A percentile compares a stretch with the other conserved stretches of the same genome.
Evolutionary conservation across 2,329 filamentous ascomycete genomes (phyloP).

Genomic region (Penicillium sp.): DNA sequence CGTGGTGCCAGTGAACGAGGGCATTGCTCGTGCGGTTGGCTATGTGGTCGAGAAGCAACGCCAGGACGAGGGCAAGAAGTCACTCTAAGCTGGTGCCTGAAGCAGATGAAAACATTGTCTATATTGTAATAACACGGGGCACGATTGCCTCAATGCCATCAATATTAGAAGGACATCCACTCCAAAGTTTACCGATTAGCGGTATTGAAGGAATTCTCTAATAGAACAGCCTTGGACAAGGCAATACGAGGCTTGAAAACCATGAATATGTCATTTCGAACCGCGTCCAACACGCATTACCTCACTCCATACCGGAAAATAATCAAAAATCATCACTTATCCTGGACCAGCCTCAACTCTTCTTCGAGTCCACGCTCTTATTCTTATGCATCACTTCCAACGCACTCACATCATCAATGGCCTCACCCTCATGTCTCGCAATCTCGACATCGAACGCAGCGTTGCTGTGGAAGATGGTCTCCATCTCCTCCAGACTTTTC

Average conservation of each 20-base stretch:
- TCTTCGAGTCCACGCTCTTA: constrained; percentile 5
- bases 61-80: constrained; percentile 37
- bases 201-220: too few relatives aligned
- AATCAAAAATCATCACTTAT: constrained; percentile 2
- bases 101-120: constrained; percentile 9
- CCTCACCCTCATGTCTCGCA: constrained; percentile 11
- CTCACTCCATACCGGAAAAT: too few relatives aligned
- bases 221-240: too few relatives aligned
- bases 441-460: constrained; percentile 22
- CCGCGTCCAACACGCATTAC: too few relatives aligned
- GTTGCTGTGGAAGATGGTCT: constrained; percentile 25
- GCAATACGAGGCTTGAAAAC: too few relatives aligned
- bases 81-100: constrained; percentile 24
- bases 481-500: constrained; percentile 38
- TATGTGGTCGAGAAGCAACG: constrained; percentile 35
- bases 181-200: too few relatives aligned
- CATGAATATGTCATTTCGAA: too few relatives aligned
- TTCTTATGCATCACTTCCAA: constrained; percentile 7
- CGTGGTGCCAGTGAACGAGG: constrained; percentile 44
- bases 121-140: constrained; percentile 18
- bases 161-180: too few relatives aligned
- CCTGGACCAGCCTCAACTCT: constrained; percentile 4
- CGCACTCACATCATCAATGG: constrained; percentile 5
- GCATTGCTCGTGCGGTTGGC: constrained; percentile 42
- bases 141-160: constrained; percentile 4